Evolutionary conservation across 306 rosid species (phyloP), one percentile per base, ranked within the genome.

Genomic region (Alnus rubra): DNA sequence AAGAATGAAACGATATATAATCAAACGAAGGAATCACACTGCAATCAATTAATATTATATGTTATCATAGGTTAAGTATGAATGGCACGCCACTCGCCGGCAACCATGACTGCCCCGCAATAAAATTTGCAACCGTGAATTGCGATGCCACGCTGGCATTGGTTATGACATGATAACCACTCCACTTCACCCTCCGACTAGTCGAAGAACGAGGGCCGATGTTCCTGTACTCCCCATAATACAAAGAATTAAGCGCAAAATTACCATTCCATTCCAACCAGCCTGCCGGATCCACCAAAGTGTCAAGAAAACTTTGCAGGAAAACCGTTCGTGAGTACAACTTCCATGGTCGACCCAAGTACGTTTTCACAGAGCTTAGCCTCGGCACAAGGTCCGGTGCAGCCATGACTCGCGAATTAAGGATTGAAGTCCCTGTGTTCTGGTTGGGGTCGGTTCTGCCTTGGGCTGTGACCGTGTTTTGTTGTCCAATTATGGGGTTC

Each of bases 321-420:
- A 78, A 86, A 44, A 88, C 87, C 0, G 92, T 88, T 16, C 88
- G 76, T 0, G 90, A 86, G 51, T 88, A 84, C 73, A 73, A 51
- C 78, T 87, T 88, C 92, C 90, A 88, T 19, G 92, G 90, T 72
- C 90, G 55, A 15, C 92, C 92, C 63, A 89, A 56, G 76, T 58
- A 89, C 1, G 90, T 86, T 47, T 76, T 35, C 42, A 86, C 82
- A 10, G 82, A 58, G 42, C 69, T 35, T 44, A 86, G 33, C 71
- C 74, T 81, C 18, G 78, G 86, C 6, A 67, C 49, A 0, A 86
- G 84, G 51, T 86, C 90, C 0, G 75, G 7, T 1, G 81, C 58
- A 1, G 90, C 90, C 88, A 81, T 70, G n/a, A 89, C 86, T 2
- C 87, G 79, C 0, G 88, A 89, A 16, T 78, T 54, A 3, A 86